Conservation (phyloP, 139 green algal genomes). For the Chlorella sp. region DNA sequence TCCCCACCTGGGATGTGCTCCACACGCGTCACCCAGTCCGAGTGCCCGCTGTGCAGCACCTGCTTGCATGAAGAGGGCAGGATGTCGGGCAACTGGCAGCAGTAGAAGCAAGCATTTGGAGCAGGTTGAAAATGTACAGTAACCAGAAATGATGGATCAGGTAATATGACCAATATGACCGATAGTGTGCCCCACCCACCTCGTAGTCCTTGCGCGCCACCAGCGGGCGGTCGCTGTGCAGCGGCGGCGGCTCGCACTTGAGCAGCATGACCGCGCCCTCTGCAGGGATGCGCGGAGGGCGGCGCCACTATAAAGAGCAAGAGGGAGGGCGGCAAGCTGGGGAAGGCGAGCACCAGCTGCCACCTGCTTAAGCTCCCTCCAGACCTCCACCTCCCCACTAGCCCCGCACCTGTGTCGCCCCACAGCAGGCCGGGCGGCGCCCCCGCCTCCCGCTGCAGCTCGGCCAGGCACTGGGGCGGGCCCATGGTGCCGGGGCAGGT, state of each 20-base stretch:
- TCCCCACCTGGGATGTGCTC: constrained; percentile 19
- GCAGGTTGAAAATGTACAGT: no score
- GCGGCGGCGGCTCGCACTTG: constrained; percentile 8
- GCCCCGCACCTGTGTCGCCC: constrained; percentile 1
- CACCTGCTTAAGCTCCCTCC: no score
- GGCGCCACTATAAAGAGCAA: neutral
- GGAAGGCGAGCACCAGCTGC: no score
- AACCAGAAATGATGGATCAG: no score
- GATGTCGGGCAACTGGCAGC: no score
- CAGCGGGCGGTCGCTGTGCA: constrained; percentile 13
- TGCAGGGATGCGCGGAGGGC: neutral
- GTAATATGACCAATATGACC: no score
- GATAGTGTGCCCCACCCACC: no score
- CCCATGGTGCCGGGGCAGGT: constrained; percentile 62
- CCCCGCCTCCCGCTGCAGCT: constrained; percentile 20
- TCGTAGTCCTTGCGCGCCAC: constrained; percentile 63
- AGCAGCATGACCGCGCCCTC: constrained; percentile 24
- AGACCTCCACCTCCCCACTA: neutral
- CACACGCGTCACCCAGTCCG: constrained; percentile 82
- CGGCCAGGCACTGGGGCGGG: constrained; percentile 63
- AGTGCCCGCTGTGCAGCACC: constrained; percentile 76
- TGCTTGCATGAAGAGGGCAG: no score
- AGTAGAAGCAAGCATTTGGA: no score
- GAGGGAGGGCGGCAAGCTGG: no score
- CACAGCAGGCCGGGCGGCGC: constrained; percentile 1